Evolutionary conservation across 768 basidiomycete species (phyloP), one percentile per base, ranked within the genome.

Genomic region (Boletus sp.): DNA sequence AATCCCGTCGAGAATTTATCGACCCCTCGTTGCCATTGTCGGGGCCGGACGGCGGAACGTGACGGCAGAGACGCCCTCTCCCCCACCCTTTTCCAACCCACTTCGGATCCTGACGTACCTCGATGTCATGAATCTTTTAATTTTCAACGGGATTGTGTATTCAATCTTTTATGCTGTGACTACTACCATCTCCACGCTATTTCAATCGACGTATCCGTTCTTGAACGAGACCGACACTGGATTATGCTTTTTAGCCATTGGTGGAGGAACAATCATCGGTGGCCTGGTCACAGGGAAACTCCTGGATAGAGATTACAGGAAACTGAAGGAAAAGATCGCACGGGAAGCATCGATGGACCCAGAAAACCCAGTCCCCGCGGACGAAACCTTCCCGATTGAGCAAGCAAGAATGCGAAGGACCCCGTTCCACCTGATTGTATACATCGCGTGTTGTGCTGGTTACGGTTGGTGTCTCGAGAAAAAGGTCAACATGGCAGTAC

Each of bases 171-270:
- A 81, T 73, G 66, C 70, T 59, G 62, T 81, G 70, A 66, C 70
- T 51, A 62, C 74, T 51, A 76, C 75, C 21, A 64, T 74, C 73
- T 71, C 85, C 64, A 75, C 83, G 60, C 62, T 87, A 62, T 72
- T 79, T 78, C 70, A 74, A 56, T 51, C 66, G 8, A 68, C 64
- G 30, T 94, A 79, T 73, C 79, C 76, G 8, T 77, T 61, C 55
- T 71, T 82, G 45, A 71, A 63, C 56, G 76, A 77, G 60, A 70
- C 77, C 9, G 72, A 80, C 27, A 73, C 89, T 32, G 92, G 92
- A 3, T 70, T 94, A 5, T 92, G 88, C 67, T 94, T 85, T 72
- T 72, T 93, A 50, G 81, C 84, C 1, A 79, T 87, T 47, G 93
- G 90, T 2, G 79, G 82, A 15, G 93, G 92, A 0, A 84, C 84